Base-by-base conservation (phyloP, 495 filamentous ascomycete genomes). In the Letharia columbiana region DNA sequence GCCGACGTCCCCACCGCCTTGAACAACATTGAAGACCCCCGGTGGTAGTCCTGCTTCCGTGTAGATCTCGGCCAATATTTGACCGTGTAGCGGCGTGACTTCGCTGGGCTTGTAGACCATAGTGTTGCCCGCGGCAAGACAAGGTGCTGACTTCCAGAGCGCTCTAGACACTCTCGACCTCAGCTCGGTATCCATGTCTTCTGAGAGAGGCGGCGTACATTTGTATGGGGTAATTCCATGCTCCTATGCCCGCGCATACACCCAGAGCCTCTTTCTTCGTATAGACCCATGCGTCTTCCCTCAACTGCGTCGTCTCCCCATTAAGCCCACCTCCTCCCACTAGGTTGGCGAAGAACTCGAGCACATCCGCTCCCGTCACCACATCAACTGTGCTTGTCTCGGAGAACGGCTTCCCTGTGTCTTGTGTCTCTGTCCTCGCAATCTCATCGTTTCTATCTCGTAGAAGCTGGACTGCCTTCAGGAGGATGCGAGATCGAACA, bases 21-120 rank as follows among this genome's bases (percentile, higher is more conserved):
- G 84, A 45, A 93, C 79, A 42, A 93, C 83, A 70, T 92, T 92
- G 79, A 92, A 93, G 41, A 91, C 90, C 59, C 90, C 90, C 4
- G 82, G 82, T 11, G 90, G 90, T 7, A 93, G 75, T 40, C 90
- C 90, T 39, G 89, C 89, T 71, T 87, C 83, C 45, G 77, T 81
- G 73, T 87, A 90, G 62, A 92, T 83, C 69, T 87, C 79, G 15
- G 88, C 90, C 10, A 91, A 82, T 42, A 81, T 83, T 52, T 86
- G 81, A 44, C 78, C 88, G 70, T 91, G 89, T 23, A 92, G 77
- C 4, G 89, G 87, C 35, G 90, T 92, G 73, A 85, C 85, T 79
- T 94, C 90, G 71, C 86, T 90, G 39, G 90, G 86, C 69, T 94
- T 94, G 77, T 92, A 92, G 61, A 94, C 82, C 88, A 94, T 91